A percentile compares a stretch with the other conserved stretches of the same genome.
phyloP scores from a whole-genome alignment of 495 filamentous ascomycete genomes.

The Penicillium verhagenii region DNA sequence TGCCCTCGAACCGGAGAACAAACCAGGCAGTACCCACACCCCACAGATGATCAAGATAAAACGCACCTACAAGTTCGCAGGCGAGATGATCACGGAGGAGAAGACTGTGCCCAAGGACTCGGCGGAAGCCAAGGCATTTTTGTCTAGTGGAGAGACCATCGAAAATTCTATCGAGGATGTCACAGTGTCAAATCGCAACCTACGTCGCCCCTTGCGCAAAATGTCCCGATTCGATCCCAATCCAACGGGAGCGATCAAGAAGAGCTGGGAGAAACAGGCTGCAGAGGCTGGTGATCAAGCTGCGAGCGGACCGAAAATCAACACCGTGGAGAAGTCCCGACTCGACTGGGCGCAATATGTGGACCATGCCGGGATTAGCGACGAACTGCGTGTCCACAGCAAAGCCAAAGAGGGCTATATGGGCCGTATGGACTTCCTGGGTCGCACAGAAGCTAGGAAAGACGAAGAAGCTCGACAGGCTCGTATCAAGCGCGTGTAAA shows the following conservation, averaged over 20 bases:
- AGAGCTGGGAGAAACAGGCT: constrained; percentile 48
- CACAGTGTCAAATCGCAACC: constrained; percentile 21
- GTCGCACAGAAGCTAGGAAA: constrained; percentile 69
- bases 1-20: constrained; percentile 12
- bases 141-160: constrained; percentile 53
- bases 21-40: constrained; percentile 13
- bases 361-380: constrained; percentile 85
- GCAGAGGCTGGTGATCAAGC: constrained; percentile 27
- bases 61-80: constrained; percentile 87
- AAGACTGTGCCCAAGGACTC: constrained; percentile 76
- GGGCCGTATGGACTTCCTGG: constrained; percentile 85
- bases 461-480: constrained; percentile 72
- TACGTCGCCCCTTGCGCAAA: constrained; percentile 67
- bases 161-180: constrained; percentile 35
- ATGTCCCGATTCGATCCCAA: constrained; percentile 82
- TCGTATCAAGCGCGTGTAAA: constrained; percentile 54
- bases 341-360: constrained; percentile 96
- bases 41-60: constrained; percentile 74
- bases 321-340: constrained; percentile 91
- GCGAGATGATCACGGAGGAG: constrained; percentile 77
- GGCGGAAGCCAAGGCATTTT: constrained; percentile 76
- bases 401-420: constrained; percentile 81
- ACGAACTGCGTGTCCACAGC: constrained; percentile 82
- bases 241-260: constrained; percentile 47
- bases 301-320: constrained; percentile 76